Evolutionary conservation across 208 protist genomes (phyloP).

Genomic region (Trypanosoma scelopori): DNA sequence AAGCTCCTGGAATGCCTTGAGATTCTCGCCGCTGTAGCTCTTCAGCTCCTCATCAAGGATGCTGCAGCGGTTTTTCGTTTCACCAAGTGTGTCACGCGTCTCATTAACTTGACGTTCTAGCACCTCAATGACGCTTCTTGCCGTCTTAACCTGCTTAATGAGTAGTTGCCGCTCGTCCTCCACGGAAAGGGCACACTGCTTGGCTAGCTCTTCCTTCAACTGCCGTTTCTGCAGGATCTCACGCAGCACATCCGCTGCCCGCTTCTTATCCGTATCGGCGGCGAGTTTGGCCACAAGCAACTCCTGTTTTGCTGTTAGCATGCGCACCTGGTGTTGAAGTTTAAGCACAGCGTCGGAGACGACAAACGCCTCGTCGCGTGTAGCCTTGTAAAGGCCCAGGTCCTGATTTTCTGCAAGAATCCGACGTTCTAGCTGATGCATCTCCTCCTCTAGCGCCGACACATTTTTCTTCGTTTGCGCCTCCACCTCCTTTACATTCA

Average conservation of each 20-base stretch:
- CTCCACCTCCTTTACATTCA: slow-evolving; percentile 76
- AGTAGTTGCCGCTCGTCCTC: slow-evolving; percentile 84
- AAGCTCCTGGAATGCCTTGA: slow-evolving; percentile 82
- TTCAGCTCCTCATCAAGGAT: slow-evolving; percentile 81
- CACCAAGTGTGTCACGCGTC: slow-evolving; percentile 70
- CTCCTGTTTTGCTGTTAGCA: slow-evolving; percentile 81
- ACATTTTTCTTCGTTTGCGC: slow-evolving; percentile 60
- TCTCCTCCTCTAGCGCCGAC: slow-evolving; percentile 73
- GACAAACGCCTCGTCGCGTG: slow-evolving; percentile 67
- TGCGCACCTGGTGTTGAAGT: slow-evolving; percentile 79
- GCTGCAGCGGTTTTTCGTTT: slow-evolving; percentile 61
- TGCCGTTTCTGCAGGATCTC: slow-evolving; percentile 75
- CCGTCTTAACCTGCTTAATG: slow-evolving; percentile 78
- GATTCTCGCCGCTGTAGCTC: slow-evolving; percentile 85
- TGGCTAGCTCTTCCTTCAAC: slow-evolving; percentile 63
- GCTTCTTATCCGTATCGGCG: slow-evolving; percentile 74
- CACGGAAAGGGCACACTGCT: slow-evolving; percentile 77
- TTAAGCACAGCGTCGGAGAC: slow-evolving; percentile 80
- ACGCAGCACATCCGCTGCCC: slow-evolving; percentile 66
- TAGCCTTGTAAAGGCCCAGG: slow-evolving; percentile 68
- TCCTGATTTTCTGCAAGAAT: slow-evolving; percentile 79
- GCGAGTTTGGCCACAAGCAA: slow-evolving; percentile 75
- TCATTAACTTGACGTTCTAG: slow-evolving; percentile 83
- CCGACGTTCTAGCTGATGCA: slow-evolving; percentile 71
- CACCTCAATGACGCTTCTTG: slow-evolving; percentile 80